Evolutionary conservation across 2,329 filamentous ascomycete genomes (phyloP), one percentile per base, ranked within the genome.

Genomic region (Cytospora paraplurivora): DNA sequence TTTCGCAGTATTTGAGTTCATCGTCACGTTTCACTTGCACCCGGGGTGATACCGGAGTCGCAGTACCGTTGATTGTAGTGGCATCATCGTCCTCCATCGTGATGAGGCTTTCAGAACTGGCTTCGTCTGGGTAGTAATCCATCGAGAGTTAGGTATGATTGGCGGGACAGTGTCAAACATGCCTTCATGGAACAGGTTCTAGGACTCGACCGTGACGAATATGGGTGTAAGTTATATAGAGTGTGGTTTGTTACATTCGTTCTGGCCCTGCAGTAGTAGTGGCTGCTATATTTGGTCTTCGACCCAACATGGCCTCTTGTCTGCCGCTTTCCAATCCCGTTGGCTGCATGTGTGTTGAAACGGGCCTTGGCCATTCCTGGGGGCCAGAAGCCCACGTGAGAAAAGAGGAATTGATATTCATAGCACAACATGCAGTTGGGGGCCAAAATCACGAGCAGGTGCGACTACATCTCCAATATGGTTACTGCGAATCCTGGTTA

Each of bases 261-360:
- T 7, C n/a, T 19, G 17, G 21, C 47, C 56, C n/a, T 4, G 8
- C 10, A 27, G 13, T 33, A 34, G 56, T 59, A 51, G 19, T 44
- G 32, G 38, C 51, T 51, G 27, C 27, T 27, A 27, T 27, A n/a
- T 41, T 52, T 17, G 19, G 37, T 33, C 7, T 13, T 21, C 19
- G 44, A 12, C 27, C 55, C 55, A 34, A 49, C 1, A 27, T 4
- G 21, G 13, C 47, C 47, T 2, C 12, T 13, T 51, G 56, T 19
- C 34, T 15, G 34, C 6, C 41, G 12, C 41, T 58, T 19, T 41
- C 13, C 1, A 41, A 1, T 13, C n/a, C 10, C 1, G 47, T 32
- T 41, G 34, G 44, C 47, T 15, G 34, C 51, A 33, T 27, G 27
- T 27, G 27, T 27, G 34, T 52, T 59, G 56, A 59, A 59, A 59